Evolutionary conservation across 1,284 basidiomycete genomes (phyloP).

Genomic region (Ceratobasidium sp.): DNA sequence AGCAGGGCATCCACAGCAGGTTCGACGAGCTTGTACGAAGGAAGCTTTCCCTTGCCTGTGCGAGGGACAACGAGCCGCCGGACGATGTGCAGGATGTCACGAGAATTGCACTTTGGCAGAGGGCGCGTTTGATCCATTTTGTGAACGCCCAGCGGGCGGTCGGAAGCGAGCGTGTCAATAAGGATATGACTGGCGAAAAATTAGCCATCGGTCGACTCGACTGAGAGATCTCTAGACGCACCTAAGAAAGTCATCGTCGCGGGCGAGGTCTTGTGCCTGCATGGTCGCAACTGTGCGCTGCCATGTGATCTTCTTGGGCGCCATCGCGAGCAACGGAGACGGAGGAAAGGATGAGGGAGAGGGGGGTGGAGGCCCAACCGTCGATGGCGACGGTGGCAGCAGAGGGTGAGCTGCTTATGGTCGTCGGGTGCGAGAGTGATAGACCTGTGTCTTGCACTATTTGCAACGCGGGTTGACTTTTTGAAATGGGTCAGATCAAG

Average conservation of each 20-base stretch:
- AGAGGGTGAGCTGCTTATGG: conserved; percentile 44
- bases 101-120: conserved; percentile 74
- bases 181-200: conserved; percentile 57
- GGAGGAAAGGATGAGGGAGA: conserved; percentile 48
- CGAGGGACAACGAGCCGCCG: conserved; percentile 59
- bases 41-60: conserved; percentile 35
- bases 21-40: conserved; percentile 47
- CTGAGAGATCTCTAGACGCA: conserved; percentile 39
- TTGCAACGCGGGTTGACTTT: neutral
- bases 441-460: conserved; percentile 5
- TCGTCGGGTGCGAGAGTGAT: conserved; percentile 17
- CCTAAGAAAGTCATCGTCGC: conserved; percentile 86
- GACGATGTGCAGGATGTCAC: conserved; percentile 72
- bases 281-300: conserved; percentile 57
- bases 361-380: conserved; percentile 39
- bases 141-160: conserved; percentile 74
- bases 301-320: conserved; percentile 44
- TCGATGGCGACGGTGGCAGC: conserved; percentile 48
- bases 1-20: conserved; percentile 78
- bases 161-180: conserved; percentile 77
- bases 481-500: conserved; percentile 6
- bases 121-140: conserved; percentile 81
- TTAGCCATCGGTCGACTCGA: neutral
- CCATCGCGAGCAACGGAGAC: conserved; percentile 36
- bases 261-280: conserved; percentile 85